Evolutionary conservation across 176 grass and related monocot genomes (phyloP), one percentile per base, ranked within the genome.

Genomic region (Triticum monococcum): DNA sequence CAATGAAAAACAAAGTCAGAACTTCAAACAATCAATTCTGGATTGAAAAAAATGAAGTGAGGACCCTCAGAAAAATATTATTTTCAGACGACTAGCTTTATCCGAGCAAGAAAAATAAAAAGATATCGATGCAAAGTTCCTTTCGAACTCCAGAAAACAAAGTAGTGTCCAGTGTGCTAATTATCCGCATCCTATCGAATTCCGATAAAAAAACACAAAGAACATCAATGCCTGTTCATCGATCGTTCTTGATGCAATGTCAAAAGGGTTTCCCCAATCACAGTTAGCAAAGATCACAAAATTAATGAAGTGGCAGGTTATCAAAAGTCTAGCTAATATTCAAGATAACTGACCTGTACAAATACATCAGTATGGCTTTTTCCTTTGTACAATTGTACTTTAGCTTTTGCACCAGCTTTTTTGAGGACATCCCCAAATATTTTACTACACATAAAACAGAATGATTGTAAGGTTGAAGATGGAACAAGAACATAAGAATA

Each of bases 281-380:
- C 54, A 22, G 20, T 59, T 22, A 22, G 54, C 7, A 59, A 7
- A 22, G 20, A 59, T 22, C 54, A 59, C 2, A 7, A 57, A 22
- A 59, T 54, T 54, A 54, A 18, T 22, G 7, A 59, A 59, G 54
- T 59, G 18, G 17, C 18, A 59, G 18, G 54, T 59, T 20, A 59
- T 59, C 54, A 22, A 22, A 59, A 22, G 24, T 75, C 45, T 75
- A 28, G 46, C 46, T 8, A 24, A 75, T 50, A 81, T 68, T 81
- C 35, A 68, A 36, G 36, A 66, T 60, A 50, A 11, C 30, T 10
- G 83, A 94, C 96, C 96, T 98, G 93, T 40, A 98, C 24, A 90
- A 98, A 98, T 73, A 98, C 87, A 91, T 98, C 96, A 45, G 96
- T 98, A 67, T 98, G 96, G 26, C 93, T 98, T 94, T 98, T 98